These are phyloP conservation scores for Diplocarpon rosae DNA, from an alignment of 2,329 filamentous ascomycete species.

Conservation along the genomic window DNA sequence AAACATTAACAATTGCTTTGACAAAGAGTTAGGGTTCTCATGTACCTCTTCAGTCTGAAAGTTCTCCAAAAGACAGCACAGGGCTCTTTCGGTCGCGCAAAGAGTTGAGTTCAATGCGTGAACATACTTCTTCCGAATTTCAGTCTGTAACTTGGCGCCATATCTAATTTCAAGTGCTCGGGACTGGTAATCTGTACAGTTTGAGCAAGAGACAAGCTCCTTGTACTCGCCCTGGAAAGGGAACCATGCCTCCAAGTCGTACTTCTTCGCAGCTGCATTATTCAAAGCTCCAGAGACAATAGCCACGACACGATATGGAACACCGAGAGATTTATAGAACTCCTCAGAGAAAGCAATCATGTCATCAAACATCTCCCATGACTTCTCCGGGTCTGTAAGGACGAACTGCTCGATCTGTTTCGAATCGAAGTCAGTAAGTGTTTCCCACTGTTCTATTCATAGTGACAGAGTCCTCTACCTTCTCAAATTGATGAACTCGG, in stretches of 20 bases:
- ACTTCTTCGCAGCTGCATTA: constrained; percentile 84
- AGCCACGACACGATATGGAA: constrained; percentile 84
- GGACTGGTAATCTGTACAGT: constrained; percentile 97
- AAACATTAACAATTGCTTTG: constrained; percentile 15
- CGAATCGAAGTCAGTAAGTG: constrained; percentile 16
- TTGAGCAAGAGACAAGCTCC: constrained; percentile 93
- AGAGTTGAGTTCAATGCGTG: constrained; percentile 87
- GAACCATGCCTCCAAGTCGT: constrained; percentile 93
- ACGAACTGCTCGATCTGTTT: constrained; percentile 64
- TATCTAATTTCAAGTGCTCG: constrained; percentile 87
- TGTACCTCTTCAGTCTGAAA: constrained; percentile 80
- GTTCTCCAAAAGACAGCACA: constrained; percentile 94
- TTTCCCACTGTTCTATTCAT: too few species aligned
- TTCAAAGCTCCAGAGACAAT: constrained; percentile 96
- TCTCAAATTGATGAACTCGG: constrained; percentile 96
- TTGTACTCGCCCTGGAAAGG: constrained; percentile 97
- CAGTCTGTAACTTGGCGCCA: constrained; percentile 76
- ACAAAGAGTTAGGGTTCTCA: constrained; percentile 8
- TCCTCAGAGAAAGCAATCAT: constrained; percentile 90
- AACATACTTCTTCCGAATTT: constrained; percentile 83
- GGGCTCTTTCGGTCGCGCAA: constrained; percentile 79
- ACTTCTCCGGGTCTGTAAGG: constrained; percentile 75
- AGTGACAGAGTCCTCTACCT: constrained; percentile 36
- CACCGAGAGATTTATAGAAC: constrained; percentile 81
- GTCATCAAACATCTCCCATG: constrained; percentile 84